Evolutionary conservation across 164 flowering plant species (phyloP), one percentile per base, ranked within the genome.

Genomic region (Akebia trifoliata): DNA sequence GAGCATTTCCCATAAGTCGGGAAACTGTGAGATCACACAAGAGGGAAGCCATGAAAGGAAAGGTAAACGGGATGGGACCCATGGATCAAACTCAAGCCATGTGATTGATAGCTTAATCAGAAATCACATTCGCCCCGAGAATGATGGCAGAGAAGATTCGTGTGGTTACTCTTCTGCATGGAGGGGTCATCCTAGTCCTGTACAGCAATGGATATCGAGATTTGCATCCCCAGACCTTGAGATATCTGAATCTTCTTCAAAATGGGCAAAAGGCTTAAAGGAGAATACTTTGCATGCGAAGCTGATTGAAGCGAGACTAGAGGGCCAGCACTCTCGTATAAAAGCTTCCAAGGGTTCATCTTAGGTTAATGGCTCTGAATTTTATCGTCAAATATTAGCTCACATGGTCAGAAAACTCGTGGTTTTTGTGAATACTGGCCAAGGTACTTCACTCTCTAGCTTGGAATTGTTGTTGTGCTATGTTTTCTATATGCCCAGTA

Each of bases 261-360:
- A 60, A 50, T 53, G 53, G 72, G 62, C 67, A 11, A 47, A 14
- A 42, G 65, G 69, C 10, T 0, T 59, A 17, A 83, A 74, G 78
- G 83, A 76, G 50, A 73, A 75, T 53, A 76, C 91, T 1, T 73
- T 90, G 71, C 77, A 80, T 71, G 84, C 87, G 14, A 85, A 74
- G 71, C 76, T 90, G 37, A 81, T 86, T 6, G 97, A 90, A 71
- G 97, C 97, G 21, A 79, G 91, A 63, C 31, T 80, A 56, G 89
- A 84, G 55, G 76, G 76, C 21, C 81, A 69, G 70, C 74, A 60
- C 0, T 66, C 77, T 47, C 76, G 76, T 17, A 38, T 72, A 20
- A 82, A 66, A 72, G 44, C 74, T 56, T 58, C 69, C 18, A 74
- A 67, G 51, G 70, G 62, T 54, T 46, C 58, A 3, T 21, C 28